Evolutionary conservation across 2,329 filamentous ascomycete species (phyloP), one percentile per base, ranked within the genome.

Genomic region (Xenosphaeropsis pyriputrescens): DNA sequence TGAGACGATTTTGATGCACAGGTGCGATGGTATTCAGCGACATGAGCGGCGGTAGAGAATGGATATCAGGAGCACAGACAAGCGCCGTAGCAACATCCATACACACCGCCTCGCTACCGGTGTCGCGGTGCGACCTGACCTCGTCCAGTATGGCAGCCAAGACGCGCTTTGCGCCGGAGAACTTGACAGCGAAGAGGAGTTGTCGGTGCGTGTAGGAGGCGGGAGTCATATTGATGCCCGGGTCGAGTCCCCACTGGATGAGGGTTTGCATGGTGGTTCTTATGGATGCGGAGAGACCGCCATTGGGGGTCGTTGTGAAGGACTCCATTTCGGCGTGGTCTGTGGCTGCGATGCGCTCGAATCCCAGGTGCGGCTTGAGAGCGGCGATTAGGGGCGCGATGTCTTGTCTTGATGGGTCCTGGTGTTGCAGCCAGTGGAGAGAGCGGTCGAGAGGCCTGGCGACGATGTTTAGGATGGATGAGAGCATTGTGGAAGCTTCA

Each of bases 201-300:
- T 82, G 77, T 4, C 78, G 73, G 51, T 86, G 80, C 0, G 79
- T 83, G 53, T 88, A 89, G 9, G 69, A 66, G 0, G 80, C 66
- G 2, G 72, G 72, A 60, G 70, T 70, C 22, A 61, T 60, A 40
- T 68, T 72, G 29, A 68, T 56, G 4, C 60, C 60, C 0, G 71
- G 67, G 36, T 75, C 67, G 30, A 74, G 57, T 22, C 68, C 72
- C 83, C 83, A 89, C 35, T 75, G 66, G 2, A 78, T 65, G 4
- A 88, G 67, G 1, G 63, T 65, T 38, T 75, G 70, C 1, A 85
- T 61, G 0, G 72, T 75, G 38, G 72, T 67, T 32, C 73, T 70
- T 29, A 88, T 52, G 0, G 70, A 65, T 2, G 65, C 64, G 0
- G 63, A 57, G 3, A 85, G 57, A 0, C 77, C 79, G 30, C 66